Conservation (phyloP, 768 basidiomycete species). For the Leccinellum rugosiceps region DNA sequence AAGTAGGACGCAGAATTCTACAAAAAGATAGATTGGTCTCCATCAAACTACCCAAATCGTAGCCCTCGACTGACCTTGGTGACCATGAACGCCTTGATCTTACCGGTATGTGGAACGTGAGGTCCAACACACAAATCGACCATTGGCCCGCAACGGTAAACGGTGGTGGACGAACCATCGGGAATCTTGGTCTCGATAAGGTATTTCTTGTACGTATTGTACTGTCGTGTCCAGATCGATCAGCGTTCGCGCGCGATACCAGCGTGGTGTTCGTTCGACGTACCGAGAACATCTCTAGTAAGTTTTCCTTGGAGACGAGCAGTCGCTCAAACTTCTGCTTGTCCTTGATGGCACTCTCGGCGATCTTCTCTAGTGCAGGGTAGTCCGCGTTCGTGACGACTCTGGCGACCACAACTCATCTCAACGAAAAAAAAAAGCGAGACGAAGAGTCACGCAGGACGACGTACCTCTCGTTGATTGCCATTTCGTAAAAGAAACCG, state of each 20-base stretch:
- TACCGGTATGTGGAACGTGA: slow-evolving; percentile 96
- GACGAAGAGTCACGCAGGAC: too few relatives aligned
- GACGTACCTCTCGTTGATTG: slow-evolving; percentile 68
- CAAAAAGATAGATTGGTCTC: background rate
- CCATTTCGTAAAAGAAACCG: slow-evolving; percentile 99
- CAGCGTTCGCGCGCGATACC: background rate
- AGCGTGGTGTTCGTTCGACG: slow-evolving; percentile 26
- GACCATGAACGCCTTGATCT: slow-evolving; percentile 96
- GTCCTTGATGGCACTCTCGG: slow-evolving; percentile 88
- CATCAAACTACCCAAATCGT: background rate
- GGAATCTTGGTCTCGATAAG: slow-evolving; percentile 94
- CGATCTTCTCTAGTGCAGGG: slow-evolving; percentile 82
- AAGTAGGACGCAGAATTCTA: slow-evolving; percentile 98
- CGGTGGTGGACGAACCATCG: slow-evolving; percentile 94
- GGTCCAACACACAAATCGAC: slow-evolving; percentile 96
- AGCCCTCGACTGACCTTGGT: slow-evolving; percentile 63
- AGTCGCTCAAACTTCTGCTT: slow-evolving; percentile 97
- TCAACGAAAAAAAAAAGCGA: too few relatives aligned
- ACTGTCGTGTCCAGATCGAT: slow-evolving; percentile 47
- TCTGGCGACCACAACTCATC: slow-evolving; percentile 34
- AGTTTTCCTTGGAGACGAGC: slow-evolving; percentile 89
- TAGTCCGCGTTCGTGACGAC: slow-evolving; percentile 82
- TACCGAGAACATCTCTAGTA: slow-evolving; percentile 95
- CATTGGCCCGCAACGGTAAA: slow-evolving; percentile 98
- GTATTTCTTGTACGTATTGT: slow-evolving; percentile 98